Evolutionary conservation across 768 basidiomycete genomes (phyloP).

Genomic region (Leccinum subgranulosum): DNA sequence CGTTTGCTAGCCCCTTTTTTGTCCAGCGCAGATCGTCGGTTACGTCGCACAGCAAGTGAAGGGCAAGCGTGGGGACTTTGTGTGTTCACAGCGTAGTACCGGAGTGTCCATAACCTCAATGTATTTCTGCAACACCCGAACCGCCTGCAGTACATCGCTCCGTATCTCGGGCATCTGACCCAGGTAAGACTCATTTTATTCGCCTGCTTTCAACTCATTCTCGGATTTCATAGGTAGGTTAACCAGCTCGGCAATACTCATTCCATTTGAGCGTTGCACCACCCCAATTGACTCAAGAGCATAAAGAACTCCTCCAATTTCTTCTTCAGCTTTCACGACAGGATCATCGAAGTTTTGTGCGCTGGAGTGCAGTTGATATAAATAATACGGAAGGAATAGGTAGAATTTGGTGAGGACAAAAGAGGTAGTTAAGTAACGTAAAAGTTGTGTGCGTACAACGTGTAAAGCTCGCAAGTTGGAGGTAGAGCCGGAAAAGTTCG

Average conservation of each 20-base stretch:
- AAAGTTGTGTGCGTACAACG: background rate
- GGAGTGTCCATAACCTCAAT: too few species aligned
- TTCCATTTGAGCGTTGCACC: too few species aligned
- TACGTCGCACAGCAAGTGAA: slow-evolving; percentile 3
- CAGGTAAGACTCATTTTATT: too few species aligned
- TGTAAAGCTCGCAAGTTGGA: too few species aligned
- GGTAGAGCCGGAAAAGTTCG: too few species aligned
- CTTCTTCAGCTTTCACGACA: too few species aligned
- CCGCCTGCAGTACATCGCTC: background rate
- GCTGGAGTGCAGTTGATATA: background rate
- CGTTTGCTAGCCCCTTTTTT: background rate
- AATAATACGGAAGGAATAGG: background rate
- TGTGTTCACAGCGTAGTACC: too few species aligned
- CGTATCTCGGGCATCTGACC: background rate
- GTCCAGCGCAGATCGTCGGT: slow-evolving; percentile 2
- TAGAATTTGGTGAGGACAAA: background rate
- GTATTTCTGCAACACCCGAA: background rate
- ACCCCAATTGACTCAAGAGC: too few species aligned
- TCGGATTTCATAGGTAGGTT: background rate
- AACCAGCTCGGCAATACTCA: background rate
- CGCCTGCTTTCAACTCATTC: background rate
- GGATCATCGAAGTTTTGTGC: background rate
- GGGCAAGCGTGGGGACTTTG: background rate
- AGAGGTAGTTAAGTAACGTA: too few species aligned
- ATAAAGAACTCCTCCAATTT: too few species aligned